Evolutionary conservation across 2,329 filamentous ascomycete genomes (phyloP).

Genomic region (Dothistroma septosporum): DNA sequence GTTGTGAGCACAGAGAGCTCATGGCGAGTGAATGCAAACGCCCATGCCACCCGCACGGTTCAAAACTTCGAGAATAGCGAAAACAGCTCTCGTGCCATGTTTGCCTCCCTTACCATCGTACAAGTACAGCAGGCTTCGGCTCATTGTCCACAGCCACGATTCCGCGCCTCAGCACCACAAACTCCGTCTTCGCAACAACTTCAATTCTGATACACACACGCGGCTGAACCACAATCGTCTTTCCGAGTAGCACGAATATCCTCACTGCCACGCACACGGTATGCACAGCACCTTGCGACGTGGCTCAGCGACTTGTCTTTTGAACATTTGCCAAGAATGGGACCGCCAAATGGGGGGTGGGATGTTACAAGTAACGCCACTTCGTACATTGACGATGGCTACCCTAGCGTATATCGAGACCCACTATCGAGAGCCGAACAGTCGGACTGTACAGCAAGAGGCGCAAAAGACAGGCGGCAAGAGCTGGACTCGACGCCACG

Average conservation of each 20-base stretch:
- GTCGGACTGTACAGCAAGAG: not conserved
- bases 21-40: not conserved
- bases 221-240: not conserved
- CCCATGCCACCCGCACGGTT: not conserved
- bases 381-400: slow-evolving; percentile 29
- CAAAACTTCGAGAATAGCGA: not conserved
- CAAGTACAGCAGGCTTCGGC: not conserved
- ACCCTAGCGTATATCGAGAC: slow-evolving; percentile 20
- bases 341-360: slow-evolving; percentile 5
- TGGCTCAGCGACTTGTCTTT: not conserved
- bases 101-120: not conserved
- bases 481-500: not conserved
- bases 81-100: not conserved
- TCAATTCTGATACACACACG: not conserved
- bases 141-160: not conserved
- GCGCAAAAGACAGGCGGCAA: not conserved
- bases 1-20: not conserved
- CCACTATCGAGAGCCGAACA: not conserved
- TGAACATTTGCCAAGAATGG: not conserved
- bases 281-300: too few species aligned
- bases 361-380: slow-evolving; percentile 13
- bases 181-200: not conserved
- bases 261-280: not conserved
- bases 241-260: not conserved
- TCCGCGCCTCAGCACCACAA: not conserved